These are phyloP conservation scores for Colletotrichum simmondsii DNA, from an alignment of 2,329 filamentous ascomycete genomes.

Conservation along the genomic window DNA sequence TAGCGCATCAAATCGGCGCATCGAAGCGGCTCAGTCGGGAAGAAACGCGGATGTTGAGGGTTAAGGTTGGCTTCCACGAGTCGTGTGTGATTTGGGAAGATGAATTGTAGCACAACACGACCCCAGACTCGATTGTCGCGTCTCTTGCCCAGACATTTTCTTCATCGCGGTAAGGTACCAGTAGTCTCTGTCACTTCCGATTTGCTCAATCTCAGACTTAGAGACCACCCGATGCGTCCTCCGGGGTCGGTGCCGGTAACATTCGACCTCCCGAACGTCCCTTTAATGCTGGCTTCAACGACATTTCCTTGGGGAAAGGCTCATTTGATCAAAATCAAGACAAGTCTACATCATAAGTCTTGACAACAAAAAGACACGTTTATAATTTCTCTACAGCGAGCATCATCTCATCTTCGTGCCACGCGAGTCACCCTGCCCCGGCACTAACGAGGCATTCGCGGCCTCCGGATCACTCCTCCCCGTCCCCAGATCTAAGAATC, in stretches of 20 bases:
- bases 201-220: too few species aligned
- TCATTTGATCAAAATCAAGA: too few species aligned
- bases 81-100: neutral
- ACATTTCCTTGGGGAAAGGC: neutral
- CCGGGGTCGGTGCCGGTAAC: neutral
- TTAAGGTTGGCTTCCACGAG: neutral
- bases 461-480: slow-evolving; percentile 10
- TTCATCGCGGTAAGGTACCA: too few species aligned
- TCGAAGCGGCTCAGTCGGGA: neutral
- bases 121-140: neutral
- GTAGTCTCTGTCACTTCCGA: too few species aligned
- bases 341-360: too few species aligned
- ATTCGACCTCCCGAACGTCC: neutral
- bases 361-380: too few species aligned
- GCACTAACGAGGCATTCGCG: neutral
- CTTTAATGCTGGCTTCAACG: neutral
- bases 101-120: neutral
- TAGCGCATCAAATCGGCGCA: neutral
- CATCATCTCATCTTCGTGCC: neutral
- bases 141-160: too few species aligned
- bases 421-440: neutral
- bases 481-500: slow-evolving; percentile 24
- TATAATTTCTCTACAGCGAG: too few species aligned
- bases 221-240: neutral
- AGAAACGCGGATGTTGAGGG: neutral